Percentiles rank a stretch among this genome's conserved stretches.
These are phyloP conservation scores for Rauvolfia tetraphylla DNA, from an alignment of 257 asterid species.

Conservation along the genomic window DNA sequence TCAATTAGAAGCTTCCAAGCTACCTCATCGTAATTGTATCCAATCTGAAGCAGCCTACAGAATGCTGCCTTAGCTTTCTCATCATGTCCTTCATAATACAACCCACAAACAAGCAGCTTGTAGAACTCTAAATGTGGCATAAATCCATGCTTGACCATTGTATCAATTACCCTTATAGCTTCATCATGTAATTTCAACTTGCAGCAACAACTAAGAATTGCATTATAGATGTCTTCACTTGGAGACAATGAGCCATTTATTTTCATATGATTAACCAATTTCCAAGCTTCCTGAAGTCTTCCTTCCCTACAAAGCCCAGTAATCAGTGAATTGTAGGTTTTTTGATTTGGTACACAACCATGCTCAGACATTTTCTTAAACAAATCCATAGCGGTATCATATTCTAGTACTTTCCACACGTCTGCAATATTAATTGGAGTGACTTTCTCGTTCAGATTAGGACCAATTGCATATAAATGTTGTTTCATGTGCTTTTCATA, in stretches of 20 bases:
- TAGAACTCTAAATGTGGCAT: conserved; percentile 51
- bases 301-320: conserved; percentile 64
- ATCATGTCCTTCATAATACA: conserved; percentile 46
- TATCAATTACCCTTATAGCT: conserved; percentile 43
- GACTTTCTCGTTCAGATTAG: conserved; percentile 9
- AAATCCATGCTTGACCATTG: conserved; percentile 41
- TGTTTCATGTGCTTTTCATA: conserved; percentile 30
- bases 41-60: conserved; percentile 46
- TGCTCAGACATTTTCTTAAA: conserved; percentile 56
- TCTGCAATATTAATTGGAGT: conserved; percentile 48
- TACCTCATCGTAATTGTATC: conserved; percentile 67
- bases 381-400: conserved; percentile 46
- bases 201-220: conserved; percentile 54
- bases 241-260: conserved; percentile 34
- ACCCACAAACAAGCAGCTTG: conserved; percentile 56
- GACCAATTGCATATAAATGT: conserved; percentile 16
- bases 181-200: conserved; percentile 46
- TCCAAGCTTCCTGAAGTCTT: conserved; percentile 49
- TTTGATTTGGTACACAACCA: conserved; percentile 44
- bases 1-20: conserved; percentile 77
- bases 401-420: conserved; percentile 66
- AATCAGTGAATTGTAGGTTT: conserved; percentile 45
- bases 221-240: conserved; percentile 43
- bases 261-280: conserved; percentile 53
- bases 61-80: conserved; percentile 51